phyloP scores from a whole-genome alignment of 176 grass and related monocot species.

The Elymus sibiricus region DNA sequence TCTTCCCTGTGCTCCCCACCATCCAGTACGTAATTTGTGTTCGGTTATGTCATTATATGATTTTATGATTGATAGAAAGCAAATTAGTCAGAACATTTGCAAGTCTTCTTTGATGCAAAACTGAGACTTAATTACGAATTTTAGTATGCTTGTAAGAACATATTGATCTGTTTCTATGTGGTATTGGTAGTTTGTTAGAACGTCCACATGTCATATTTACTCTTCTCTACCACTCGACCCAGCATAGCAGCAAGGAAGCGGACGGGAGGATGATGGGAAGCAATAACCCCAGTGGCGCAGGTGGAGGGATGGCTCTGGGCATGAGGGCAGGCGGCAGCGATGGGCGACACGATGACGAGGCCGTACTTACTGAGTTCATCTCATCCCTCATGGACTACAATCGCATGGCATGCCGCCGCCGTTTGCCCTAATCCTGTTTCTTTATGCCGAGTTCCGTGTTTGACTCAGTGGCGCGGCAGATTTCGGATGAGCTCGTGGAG shows the following conservation, averaged over 20 bases:
- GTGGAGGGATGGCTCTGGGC: constrained; percentile 15
- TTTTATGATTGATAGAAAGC: too few species aligned
- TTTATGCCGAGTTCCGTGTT: not conserved
- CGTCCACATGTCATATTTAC: too few species aligned
- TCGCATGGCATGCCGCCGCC: constrained; percentile 44
- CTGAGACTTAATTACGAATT: too few species aligned
- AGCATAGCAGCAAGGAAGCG: not conserved
- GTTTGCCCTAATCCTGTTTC: not conserved
- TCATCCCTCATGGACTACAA: constrained; percentile 98
- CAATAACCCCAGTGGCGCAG: constrained; percentile 25
- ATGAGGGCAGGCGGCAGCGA: constrained; percentile 45
- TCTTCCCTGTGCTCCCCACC: too few species aligned
- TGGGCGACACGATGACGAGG: constrained; percentile 76
- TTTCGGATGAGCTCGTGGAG: constrained; percentile 98
- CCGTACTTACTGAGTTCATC: constrained; percentile 81
- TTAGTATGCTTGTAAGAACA: too few species aligned
- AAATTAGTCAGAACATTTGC: too few species aligned
- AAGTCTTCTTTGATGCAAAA: too few species aligned
- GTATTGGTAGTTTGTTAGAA: too few species aligned
- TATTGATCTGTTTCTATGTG: too few species aligned
- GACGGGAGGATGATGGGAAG: constrained; percentile 49
- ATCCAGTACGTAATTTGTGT: too few species aligned
- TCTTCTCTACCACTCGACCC: too few species aligned
- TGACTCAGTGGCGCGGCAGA: constrained; percentile 35
- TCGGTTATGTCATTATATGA: too few species aligned